Evolutionary conservation across 1,284 basidiomycete genomes (phyloP).

Genomic region (Tetrapyrgos nigripes): DNA sequence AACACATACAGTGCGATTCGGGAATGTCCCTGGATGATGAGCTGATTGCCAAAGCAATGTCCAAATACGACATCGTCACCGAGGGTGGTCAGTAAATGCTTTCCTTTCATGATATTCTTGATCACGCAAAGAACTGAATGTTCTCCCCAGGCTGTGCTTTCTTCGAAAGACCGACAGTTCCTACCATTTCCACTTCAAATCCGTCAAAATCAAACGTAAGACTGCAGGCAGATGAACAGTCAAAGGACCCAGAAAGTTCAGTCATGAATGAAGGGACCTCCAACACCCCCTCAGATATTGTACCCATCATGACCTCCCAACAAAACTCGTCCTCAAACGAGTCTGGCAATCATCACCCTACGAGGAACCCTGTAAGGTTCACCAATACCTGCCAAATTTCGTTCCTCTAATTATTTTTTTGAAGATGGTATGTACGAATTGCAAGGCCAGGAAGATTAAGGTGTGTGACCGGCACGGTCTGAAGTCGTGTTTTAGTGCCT

Average conservation of each 20-base stretch:
- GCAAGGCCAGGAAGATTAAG: conserved; percentile 21
- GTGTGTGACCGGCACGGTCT: no score
- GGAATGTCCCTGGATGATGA: background rate
- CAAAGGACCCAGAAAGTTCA: no score
- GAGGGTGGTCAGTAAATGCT: background rate
- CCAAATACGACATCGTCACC: background rate
- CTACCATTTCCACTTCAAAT: no score
- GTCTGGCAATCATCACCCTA: conserved; percentile 8
- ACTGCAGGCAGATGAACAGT: no score
- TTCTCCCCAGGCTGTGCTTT: no score
- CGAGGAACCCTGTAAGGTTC: conserved; percentile 4
- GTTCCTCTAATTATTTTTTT: no score
- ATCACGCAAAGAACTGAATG: no score
- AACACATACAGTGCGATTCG: background rate
- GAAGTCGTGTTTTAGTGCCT: no score
- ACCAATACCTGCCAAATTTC: background rate
- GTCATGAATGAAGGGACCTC: no score
- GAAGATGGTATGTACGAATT: conserved; percentile 20
- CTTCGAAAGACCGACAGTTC: no score
- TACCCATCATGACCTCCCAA: conserved; percentile 10
- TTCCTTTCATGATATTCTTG: background rate
- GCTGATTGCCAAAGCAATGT: background rate
- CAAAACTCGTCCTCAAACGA: conserved; percentile 11
- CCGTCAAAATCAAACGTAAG: no score
- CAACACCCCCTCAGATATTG: no score